Conservation (phyloP, 176 grass and related monocot species). For the Rhipidocladum racemiflorum region DNA sequence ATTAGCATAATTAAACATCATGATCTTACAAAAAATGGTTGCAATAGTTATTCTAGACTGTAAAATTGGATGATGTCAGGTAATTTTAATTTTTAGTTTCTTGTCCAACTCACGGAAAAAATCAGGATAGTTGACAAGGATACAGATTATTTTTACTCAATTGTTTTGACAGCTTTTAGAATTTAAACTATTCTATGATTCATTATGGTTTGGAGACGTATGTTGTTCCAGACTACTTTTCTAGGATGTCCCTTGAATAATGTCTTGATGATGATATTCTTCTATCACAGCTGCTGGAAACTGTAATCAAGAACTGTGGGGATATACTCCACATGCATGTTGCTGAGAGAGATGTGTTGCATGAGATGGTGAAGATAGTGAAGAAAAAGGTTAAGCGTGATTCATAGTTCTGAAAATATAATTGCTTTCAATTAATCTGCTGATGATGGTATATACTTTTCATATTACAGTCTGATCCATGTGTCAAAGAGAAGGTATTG, state of each 20-base stretch:
- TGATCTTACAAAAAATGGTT: neutral
- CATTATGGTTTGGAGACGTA: slow-evolving; percentile 15
- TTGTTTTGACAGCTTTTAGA: neutral
- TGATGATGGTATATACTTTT: slow-evolving; percentile 35
- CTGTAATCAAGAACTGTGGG: slow-evolving; percentile 88
- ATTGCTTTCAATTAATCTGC: slow-evolving; percentile 6
- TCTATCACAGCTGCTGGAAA: slow-evolving; percentile 82
- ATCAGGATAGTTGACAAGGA: neutral
- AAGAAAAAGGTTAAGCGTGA: slow-evolving; percentile 79
- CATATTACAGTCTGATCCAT: slow-evolving; percentile 62
- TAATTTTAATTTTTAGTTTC: neutral
- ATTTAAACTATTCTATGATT: neutral
- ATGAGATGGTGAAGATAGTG: slow-evolving; percentile 99
- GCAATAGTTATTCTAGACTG: slow-evolving; percentile 5
- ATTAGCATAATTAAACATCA: neutral
- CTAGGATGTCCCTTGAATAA: neutral
- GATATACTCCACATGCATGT: slow-evolving; percentile 99
- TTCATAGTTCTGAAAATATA: slow-evolving; percentile 27
- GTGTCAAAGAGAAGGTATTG: slow-evolving; percentile 94
- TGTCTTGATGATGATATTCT: slow-evolving; percentile 23
- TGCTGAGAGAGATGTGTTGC: slow-evolving; percentile 86
- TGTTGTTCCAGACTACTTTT: neutral
- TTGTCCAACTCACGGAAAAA: neutral
- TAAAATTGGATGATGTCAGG: neutral
- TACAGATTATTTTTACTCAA: neutral